A percentile compares a stretch with the other conserved stretches of the same genome.
Evolutionary conservation across 495 filamentous ascomycete species (phyloP).

Genomic region (Xylaria scruposa): DNA sequence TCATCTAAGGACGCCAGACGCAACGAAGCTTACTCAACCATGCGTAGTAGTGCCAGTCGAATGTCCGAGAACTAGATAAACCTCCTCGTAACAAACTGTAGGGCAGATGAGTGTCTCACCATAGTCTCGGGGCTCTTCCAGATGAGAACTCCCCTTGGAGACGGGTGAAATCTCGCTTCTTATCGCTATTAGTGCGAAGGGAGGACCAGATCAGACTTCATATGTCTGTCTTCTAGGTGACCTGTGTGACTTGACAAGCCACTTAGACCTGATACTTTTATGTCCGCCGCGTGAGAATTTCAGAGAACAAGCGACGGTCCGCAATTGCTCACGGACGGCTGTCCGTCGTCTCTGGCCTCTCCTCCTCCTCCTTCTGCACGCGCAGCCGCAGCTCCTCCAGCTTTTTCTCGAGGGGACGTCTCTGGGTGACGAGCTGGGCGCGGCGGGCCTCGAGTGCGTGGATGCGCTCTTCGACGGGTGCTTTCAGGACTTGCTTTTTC

Average conservation of each 20-base stretch:
- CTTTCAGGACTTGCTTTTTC: slow-evolving; percentile 40
- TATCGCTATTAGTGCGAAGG: background rate
- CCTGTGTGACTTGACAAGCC: background rate
- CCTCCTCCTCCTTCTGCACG: slow-evolving; percentile 26
- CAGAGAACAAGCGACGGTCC: background rate
- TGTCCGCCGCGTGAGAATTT: background rate
- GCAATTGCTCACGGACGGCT: background rate
- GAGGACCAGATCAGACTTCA: background rate
- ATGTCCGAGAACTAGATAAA: background rate
- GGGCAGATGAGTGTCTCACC: background rate
- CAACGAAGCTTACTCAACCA: background rate
- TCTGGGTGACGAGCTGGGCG: slow-evolving; percentile 40
- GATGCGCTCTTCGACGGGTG: slow-evolving; percentile 45
- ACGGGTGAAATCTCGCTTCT: background rate
- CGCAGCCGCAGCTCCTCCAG: slow-evolving; percentile 42
- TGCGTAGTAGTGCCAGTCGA: background rate
- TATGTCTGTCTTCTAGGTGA: background rate
- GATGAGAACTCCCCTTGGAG: background rate
- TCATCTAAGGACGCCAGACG: background rate
- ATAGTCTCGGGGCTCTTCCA: background rate
- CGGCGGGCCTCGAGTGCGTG: slow-evolving; percentile 44
- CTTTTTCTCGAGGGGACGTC: slow-evolving; percentile 46
- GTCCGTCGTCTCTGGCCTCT: background rate
- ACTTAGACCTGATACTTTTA: background rate
- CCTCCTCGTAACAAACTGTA: background rate